Conservation (phyloP, 139 green algal species). For the Auxenochlorella pyrenoidosa region DNA sequence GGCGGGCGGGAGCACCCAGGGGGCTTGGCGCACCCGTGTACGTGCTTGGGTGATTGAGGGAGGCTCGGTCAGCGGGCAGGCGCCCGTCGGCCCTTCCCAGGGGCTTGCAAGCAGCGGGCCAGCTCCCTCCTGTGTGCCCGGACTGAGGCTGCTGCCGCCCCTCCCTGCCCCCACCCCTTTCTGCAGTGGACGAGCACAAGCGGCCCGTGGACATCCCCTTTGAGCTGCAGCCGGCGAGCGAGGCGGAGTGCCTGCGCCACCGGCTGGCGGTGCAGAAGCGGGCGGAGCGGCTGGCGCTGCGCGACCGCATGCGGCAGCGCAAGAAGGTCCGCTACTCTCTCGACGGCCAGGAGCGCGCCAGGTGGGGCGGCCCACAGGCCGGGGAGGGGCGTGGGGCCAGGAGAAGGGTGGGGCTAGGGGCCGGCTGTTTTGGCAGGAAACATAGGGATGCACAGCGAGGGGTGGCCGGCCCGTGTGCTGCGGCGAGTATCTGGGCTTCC, state of each 20-base stretch:
- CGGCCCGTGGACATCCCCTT: slow-evolving; percentile 46
- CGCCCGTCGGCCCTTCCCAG: no score
- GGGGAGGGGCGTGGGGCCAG: neutral
- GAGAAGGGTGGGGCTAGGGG: no score
- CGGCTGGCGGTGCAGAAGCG: slow-evolving; percentile 21
- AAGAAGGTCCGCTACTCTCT: slow-evolving; percentile 26
- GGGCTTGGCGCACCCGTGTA: no score
- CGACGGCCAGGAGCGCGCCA: slow-evolving; percentile 2
- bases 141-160: neutral
- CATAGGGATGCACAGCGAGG: neutral
- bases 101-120: slow-evolving; percentile 19
- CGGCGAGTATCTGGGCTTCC: no score
- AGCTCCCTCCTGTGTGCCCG: no score
- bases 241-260: slow-evolving; percentile 37
- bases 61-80: no score
- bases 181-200: slow-evolving; percentile 10
- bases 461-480: neutral
- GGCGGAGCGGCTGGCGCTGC: slow-evolving; percentile 34
- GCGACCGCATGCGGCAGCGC: slow-evolving; percentile 16
- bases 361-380: neutral
- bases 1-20: no score
- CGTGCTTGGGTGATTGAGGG: no score
- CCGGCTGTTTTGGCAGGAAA: neutral
- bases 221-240: slow-evolving; percentile 30
- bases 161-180: no score